These are phyloP conservation scores for Wickerhamiella brachini DNA, from an alignment of 805 yeast species.

Conservation along the genomic window DNA sequence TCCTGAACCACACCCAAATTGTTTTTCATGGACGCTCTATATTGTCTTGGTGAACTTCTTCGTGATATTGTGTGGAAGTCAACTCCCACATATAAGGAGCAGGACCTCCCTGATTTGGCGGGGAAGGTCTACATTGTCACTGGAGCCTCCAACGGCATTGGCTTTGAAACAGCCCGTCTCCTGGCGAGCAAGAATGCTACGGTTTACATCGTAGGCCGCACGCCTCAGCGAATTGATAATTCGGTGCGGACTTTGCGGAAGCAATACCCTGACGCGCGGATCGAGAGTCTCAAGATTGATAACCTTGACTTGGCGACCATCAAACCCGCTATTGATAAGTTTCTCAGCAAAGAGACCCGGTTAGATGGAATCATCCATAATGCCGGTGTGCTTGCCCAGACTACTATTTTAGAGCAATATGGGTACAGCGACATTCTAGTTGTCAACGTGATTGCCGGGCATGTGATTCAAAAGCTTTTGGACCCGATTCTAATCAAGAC, in stretches of 20 bases:
- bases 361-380: conserved; percentile 31
- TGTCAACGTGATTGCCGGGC: conserved; percentile 34
- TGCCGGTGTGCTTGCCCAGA: conserved; percentile 14
- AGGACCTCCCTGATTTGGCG: conserved; percentile 21
- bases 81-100: conserved; percentile 8
- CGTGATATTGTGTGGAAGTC: conserved; percentile 10
- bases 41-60: conserved; percentile 5
- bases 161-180: conserved; percentile 14
- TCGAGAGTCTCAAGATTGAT: conserved; percentile 12
- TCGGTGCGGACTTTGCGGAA: conserved; percentile 22
- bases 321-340: conserved; percentile 25
- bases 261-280: conserved; percentile 15
- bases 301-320: conserved; percentile 30
- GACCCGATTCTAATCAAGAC: conserved; percentile 27
- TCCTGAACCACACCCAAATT: too few species aligned
- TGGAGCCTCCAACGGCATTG: conserved; percentile 19
- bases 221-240: conserved; percentile 21
- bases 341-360: conserved; percentile 19
- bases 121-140: conserved; percentile 25
- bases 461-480: conserved; percentile 26
- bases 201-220: conserved; percentile 30
- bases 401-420: conserved; percentile 3
- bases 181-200: conserved; percentile 23
- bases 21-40: conserved; percentile 3
- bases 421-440: conserved; percentile 33